These are phyloP conservation scores for Citrus cavaleriei DNA, from an alignment of 345 rosid species.

Conservation along the genomic window DNA sequence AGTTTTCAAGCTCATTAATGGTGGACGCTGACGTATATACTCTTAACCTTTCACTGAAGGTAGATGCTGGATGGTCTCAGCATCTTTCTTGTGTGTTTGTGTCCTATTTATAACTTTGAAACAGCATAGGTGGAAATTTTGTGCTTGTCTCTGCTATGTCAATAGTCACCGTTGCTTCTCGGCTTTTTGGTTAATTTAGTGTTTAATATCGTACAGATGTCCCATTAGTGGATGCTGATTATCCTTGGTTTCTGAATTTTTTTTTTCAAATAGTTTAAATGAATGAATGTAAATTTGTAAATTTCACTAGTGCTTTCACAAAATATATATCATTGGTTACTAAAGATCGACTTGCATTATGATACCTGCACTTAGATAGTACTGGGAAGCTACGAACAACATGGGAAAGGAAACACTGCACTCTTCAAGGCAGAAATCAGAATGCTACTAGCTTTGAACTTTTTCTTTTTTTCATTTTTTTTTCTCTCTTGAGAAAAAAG, in stretches of 20 bases:
- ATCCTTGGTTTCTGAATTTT: too few species aligned
- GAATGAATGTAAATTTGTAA: too few species aligned
- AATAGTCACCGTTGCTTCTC: neutral
- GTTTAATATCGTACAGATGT: neutral
- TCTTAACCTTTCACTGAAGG: neutral
- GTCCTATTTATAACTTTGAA: neutral
- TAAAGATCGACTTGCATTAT: too few species aligned
- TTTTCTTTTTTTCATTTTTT: neutral
- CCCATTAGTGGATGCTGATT: neutral
- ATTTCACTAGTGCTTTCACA: too few species aligned
- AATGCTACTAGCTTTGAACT: slow-evolving; percentile 3
- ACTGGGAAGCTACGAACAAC: neutral
- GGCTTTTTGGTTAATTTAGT: neutral
- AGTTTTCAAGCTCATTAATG: neutral
- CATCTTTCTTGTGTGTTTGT: neutral
- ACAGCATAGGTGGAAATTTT: neutral
- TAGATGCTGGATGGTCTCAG: neutral
- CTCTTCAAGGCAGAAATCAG: neutral
- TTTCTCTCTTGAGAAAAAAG: neutral
- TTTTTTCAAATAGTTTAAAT: too few species aligned
- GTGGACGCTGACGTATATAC: neutral
- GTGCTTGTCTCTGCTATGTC: neutral
- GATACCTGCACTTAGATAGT: neutral
- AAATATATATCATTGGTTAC: too few species aligned
- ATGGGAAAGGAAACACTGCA: neutral